Percentiles rank a stretch among this genome's conserved stretches.
These are phyloP conservation scores for Fusarium verrucosum DNA, from an alignment of 2,329 filamentous ascomycete species.

Conservation along the genomic window DNA sequence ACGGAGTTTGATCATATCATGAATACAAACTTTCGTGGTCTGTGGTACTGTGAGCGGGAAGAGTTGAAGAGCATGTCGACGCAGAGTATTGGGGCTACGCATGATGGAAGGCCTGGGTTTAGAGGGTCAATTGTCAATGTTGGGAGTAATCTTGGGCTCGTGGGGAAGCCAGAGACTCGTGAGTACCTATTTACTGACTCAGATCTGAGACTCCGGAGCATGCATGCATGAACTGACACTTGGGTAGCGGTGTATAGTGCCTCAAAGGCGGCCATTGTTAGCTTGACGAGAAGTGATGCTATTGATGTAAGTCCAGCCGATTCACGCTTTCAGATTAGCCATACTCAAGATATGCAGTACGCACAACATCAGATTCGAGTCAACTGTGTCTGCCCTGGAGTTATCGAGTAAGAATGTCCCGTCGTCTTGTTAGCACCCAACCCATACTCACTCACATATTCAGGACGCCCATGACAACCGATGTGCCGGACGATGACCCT, in stretches of 20 bases:
- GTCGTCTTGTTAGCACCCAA: too few species aligned
- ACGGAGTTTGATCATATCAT: slow-evolving; percentile 56
- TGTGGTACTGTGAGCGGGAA: slow-evolving; percentile 56
- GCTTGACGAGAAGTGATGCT: slow-evolving; percentile 58
- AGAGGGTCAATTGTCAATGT: slow-evolving; percentile 58
- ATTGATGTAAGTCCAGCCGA: slow-evolving; percentile 49
- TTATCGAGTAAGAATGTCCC: slow-evolving; percentile 51
- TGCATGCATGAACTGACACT: background rate
- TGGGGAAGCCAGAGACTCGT: slow-evolving; percentile 54
- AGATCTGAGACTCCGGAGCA: rapidly evolving
- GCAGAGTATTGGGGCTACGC: slow-evolving; percentile 53
- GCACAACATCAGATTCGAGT: slow-evolving; percentile 56
- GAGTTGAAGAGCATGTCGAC: slow-evolving; percentile 55
- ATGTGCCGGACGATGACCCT: slow-evolving; percentile 49
- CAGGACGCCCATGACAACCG: slow-evolving; percentile 55
- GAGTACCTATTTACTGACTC: slow-evolving; percentile 20
- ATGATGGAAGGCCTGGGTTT: slow-evolving; percentile 53
- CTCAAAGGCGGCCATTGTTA: slow-evolving; percentile 55
- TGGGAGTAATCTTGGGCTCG: slow-evolving; percentile 55
- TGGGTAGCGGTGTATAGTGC: slow-evolving; percentile 53
- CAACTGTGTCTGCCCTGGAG: slow-evolving; percentile 58
- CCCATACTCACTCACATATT: background rate
- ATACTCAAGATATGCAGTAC: slow-evolving; percentile 46
- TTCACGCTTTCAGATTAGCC: background rate
- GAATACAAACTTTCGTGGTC: slow-evolving; percentile 55